These are phyloP conservation scores for Lagerstroemia speciosa DNA, from an alignment of 345 rosid species.

Conservation along the genomic window DNA sequence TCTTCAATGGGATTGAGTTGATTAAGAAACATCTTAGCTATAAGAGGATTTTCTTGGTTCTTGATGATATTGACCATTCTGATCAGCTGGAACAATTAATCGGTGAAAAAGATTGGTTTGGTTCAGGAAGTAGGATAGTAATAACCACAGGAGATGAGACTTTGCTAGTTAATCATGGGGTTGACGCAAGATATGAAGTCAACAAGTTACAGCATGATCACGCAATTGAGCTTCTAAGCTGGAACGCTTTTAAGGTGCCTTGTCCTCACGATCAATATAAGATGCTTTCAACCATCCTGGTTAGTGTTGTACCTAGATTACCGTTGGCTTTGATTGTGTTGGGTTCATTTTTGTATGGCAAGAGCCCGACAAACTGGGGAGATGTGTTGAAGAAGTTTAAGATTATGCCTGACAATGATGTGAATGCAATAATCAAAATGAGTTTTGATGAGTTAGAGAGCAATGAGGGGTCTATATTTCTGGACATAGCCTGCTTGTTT, in stretches of 20 bases:
- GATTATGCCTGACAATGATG: not conserved
- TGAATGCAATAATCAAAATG: constrained; percentile 1
- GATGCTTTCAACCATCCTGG: not conserved
- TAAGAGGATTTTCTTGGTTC: constrained; percentile 10
- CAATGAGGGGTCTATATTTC: constrained; percentile 5
- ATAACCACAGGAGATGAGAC: constrained; percentile 13
- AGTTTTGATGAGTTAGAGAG: constrained; percentile 9
- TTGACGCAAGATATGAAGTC: not conserved
- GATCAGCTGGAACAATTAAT: constrained; percentile 6
- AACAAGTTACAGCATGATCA: not conserved
- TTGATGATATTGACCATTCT: constrained; percentile 18
- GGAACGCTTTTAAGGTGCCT: constrained; percentile 6
- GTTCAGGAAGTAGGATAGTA: constrained; percentile 13
- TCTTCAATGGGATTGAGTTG: not conserved
- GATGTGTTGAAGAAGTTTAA: not conserved
- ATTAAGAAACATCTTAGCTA: not conserved
- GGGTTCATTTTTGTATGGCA: constrained; percentile 6
- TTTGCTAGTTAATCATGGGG: not conserved
- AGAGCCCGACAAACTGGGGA: constrained; percentile 2
- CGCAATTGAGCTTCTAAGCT: constrained; percentile 6
- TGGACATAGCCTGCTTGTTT: constrained; percentile 16
- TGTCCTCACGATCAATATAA: not conserved
- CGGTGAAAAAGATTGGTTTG: constrained; percentile 13
- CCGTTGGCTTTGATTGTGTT: constrained; percentile 11
- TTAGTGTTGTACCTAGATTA: constrained; percentile 8